Evolutionary conservation across 495 filamentous ascomycete genomes (phyloP).

Genomic region (Hyaloscypha finlandica): DNA sequence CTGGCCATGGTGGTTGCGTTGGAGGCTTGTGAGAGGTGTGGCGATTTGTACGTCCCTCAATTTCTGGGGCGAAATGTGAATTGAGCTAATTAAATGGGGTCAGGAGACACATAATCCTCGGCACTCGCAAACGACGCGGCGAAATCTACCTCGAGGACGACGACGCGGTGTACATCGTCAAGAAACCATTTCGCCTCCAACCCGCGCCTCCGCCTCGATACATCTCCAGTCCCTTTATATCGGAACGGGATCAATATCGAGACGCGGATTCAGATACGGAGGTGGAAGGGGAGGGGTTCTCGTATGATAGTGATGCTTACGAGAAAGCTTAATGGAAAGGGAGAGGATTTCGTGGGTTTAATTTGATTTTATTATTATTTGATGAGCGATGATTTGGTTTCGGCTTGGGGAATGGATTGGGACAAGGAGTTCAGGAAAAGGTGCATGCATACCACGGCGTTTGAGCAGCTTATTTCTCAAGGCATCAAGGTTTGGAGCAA

Average conservation of each 20-base stretch:
- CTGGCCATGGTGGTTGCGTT: slow-evolving; percentile 38
- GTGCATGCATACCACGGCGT: too few relatives aligned
- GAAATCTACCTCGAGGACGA: slow-evolving; percentile 29
- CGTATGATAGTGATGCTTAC: slow-evolving; percentile 12
- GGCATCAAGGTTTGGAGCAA: too few relatives aligned
- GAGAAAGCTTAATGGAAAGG: slow-evolving; percentile 5
- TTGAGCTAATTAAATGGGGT: background rate
- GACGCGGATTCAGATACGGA: background rate
- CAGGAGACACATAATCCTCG: slow-evolving; percentile 9
- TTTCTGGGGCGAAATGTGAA: background rate
- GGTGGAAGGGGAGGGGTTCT: background rate
- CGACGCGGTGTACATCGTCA: slow-evolving; percentile 13
- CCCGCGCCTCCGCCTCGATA: slow-evolving; percentile 13
- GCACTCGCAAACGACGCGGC: slow-evolving; percentile 17
- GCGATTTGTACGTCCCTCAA: slow-evolving; percentile 33
- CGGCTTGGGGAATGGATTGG: too few relatives aligned
- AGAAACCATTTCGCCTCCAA: slow-evolving; percentile 24
- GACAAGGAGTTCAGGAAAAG: too few relatives aligned
- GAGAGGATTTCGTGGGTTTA: too few relatives aligned
- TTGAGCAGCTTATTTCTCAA: too few relatives aligned
- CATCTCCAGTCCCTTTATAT: background rate
- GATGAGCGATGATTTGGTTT: too few relatives aligned
- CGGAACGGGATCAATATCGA: background rate
- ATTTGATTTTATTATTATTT: too few relatives aligned
- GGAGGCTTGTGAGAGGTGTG: slow-evolving; percentile 40